Base-by-base conservation (phyloP, 208 protist genomes). In the Vickermania ingenoplastis region DNA sequence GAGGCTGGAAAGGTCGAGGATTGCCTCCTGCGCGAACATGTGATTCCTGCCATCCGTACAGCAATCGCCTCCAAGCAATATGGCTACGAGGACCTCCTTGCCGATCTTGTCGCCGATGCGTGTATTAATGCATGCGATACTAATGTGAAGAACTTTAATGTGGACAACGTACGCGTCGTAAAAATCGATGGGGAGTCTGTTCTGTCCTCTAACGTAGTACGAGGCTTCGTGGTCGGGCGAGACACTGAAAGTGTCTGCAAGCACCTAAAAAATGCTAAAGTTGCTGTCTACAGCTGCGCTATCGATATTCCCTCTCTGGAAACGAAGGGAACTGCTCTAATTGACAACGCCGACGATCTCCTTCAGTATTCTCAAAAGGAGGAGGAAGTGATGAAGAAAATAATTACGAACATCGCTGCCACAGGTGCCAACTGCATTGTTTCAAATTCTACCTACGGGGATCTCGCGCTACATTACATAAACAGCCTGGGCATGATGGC, bases 391-490 rank as follows among this genome's bases (percentile, higher is more conserved):
- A 97, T 99, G 73, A 91, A 99, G 62, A 82, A 96, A 63, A 91
- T 97, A 25, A 97, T 99, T 69, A 89, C 91, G 63, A 92, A 88
- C 54, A 97, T 99, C 66, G 79, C 86, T 36, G 94, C 96, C 48
- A 83, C 87, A 17, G 99, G 99, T 26, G 91, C 96, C 21, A 99
- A 99, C 65, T 86, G 99, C 25, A 81, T 99, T 48, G 97, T 99
- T 23, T 97, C 94, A 26, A 98, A 98, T 61, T 91, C 87, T 23
- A 97, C 78, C 21, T 95, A 99, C 65, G 93, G 97, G 45, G 99
- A 99, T 58, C 85, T 99, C 23, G 97, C 98, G 14, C 59, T 99
- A 14, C 99, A 99, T 79, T 99, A 98, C 76, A 79, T 99, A 41
- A 98, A 99, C 61, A 96, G 96, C 62, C 83, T 97, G 58, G 81